phyloP scores from a whole-genome alignment of 768 basidiomycete genomes.

The Psilocybe cubensis region DNA sequence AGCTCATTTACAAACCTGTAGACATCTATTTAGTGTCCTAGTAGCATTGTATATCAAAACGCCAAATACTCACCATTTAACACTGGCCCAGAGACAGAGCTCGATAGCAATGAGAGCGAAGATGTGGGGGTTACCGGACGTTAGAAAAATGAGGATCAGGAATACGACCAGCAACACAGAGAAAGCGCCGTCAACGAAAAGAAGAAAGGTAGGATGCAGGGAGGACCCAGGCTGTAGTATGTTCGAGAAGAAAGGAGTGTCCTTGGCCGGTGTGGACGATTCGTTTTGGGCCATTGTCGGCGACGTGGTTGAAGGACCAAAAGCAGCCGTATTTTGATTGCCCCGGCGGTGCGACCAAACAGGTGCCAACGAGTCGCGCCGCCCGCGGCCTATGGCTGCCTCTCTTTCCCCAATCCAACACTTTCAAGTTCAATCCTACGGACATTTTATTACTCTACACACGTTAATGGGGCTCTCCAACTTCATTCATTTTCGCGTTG shows the following conservation, averaged over 20 bases:
- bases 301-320: not conserved
- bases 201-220: constrained; percentile 68
- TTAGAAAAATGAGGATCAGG: constrained; percentile 57
- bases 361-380: not conserved
- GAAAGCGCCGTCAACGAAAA: constrained; percentile 67
- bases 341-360: not conserved
- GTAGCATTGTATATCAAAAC: not conserved
- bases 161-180: constrained; percentile 61
- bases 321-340: not conserved
- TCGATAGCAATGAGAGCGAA: constrained; percentile 69
- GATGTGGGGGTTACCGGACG: constrained; percentile 69
- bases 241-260: constrained; percentile 46
- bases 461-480: too few species aligned
- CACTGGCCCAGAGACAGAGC: constrained; percentile 72
- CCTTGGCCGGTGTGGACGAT: not conserved
- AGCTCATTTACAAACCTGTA: constrained; percentile 73
- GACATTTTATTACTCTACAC: too few species aligned
- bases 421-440: too few species aligned
- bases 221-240: constrained; percentile 79
- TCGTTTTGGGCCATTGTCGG: not conserved
- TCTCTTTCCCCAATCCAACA: too few species aligned
- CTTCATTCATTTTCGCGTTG: too few species aligned
- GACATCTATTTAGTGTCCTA: constrained; percentile 8
- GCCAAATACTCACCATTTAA: constrained; percentile 67
- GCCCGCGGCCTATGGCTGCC: too few species aligned